Conservation (phyloP, 768 basidiomycete species). For the Candolleomyces efflorescens region DNA sequence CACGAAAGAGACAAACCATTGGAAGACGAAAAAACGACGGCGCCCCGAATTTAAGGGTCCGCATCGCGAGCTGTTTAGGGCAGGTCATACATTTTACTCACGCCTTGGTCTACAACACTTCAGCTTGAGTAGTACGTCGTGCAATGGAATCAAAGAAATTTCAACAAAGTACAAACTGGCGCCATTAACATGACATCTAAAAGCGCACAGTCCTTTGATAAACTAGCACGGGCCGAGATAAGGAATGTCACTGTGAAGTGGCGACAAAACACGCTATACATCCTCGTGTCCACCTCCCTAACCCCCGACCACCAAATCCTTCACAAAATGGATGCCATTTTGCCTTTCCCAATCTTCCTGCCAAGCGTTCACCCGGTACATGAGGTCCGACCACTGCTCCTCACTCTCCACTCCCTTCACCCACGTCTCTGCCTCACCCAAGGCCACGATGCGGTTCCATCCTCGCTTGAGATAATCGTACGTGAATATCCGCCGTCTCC, state of each 20-base stretch:
- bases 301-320: conserved; percentile 15
- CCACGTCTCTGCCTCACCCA: conserved; percentile 38
- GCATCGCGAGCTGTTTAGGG: conserved; percentile 33
- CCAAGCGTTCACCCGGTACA: conserved; percentile 45
- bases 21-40: conserved; percentile 17
- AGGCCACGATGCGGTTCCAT: conserved; percentile 43
- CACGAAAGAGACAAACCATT: conserved; percentile 28
- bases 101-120: neutral
- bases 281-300: neutral
- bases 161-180: no score
- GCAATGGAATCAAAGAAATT: no score
- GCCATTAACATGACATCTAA: no score
- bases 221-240: no score
- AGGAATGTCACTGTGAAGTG: neutral
- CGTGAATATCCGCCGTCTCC: conserved; percentile 35
- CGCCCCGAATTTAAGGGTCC: conserved; percentile 25
- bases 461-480: conserved; percentile 33
- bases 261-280: neutral
- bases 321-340: conserved; percentile 18
- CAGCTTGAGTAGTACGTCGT: neutral
- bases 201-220: no score
- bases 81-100: conserved; percentile 13
- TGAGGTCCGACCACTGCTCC: conserved; percentile 45
- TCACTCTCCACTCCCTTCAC: conserved; percentile 46
- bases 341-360: conserved; percentile 49